Base-by-base conservation (phyloP, 202 grass and related monocot species). In the Setaria italica region DNA sequence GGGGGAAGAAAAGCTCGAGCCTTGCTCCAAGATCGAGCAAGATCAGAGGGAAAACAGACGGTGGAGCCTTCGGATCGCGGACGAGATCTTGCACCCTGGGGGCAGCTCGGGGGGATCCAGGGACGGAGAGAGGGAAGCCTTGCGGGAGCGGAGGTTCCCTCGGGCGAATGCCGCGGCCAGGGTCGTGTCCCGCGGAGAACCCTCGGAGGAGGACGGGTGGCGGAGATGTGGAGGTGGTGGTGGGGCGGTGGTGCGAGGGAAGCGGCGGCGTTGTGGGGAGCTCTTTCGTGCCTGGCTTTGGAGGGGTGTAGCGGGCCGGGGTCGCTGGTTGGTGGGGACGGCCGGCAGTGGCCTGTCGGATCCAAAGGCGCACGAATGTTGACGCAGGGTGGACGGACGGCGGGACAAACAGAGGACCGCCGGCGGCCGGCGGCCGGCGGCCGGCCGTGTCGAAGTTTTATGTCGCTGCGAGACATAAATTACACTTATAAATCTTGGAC, bases 151-250 rank as follows among this genome's bases (percentile, higher is more conserved):
- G 59, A 20, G 33, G 7, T 77, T 81, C 16, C 41, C 41, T 50
- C 4, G 56, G 79, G 76, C 79, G 55, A 87, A 84, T 87, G 74
- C 43, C 21, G 58, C 75, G 48, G 83, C 58, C 58, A 57, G 42
- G 59, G 58, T 75, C 72, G 82, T 34, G 83, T 50, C 82, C 42
- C 69, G 82, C 82, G 48, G 72, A 43, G n/a, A 80, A 57, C 16
- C 3, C 19, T 49, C 49, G 76, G n/a, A 34, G 14, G 58, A n/a
- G 19, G 71, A 43, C 48, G 51, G 35, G 59, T 63, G 47, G 76
- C 32, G 63, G 81, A 73, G 67, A 66, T 57, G 69, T 15, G 63
- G 57, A 68, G 50, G 67, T 17, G 74, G 46, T 2, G 11, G 55
- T 25, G 57, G 62, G 62, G 77, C 13, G 75, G 75, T 15, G 54